These are phyloP conservation scores for Suhomyces terraborum DNA, from an alignment of 1,139 yeast species.

Conservation along the genomic window DNA sequence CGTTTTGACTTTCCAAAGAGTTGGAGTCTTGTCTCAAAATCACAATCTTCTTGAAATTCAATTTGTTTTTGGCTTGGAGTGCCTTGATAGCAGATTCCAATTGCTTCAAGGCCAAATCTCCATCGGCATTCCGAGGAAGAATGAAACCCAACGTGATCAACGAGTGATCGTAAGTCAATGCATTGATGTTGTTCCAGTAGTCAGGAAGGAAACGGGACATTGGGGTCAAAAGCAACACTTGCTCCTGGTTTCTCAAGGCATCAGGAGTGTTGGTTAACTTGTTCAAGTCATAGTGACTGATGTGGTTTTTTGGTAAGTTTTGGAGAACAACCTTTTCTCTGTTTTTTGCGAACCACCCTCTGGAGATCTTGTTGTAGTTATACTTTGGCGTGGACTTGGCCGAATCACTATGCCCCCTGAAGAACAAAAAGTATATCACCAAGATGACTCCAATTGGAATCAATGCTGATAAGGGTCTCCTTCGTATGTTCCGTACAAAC, in stretches of 20 bases:
- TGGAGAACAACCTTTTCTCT: slow-evolving; percentile 55
- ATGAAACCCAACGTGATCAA: slow-evolving; percentile 88
- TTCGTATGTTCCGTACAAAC: slow-evolving; percentile 57
- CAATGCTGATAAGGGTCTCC: slow-evolving; percentile 52
- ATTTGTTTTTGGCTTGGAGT: slow-evolving; percentile 51
- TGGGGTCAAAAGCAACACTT: slow-evolving; percentile 83
- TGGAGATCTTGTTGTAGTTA: slow-evolving; percentile 50
- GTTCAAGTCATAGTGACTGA: slow-evolving; percentile 83
- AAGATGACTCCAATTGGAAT: slow-evolving; percentile 49
- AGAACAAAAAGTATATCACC: slow-evolving; percentile 45
- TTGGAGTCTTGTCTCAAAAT: slow-evolving; percentile 89
- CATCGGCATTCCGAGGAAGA: slow-evolving; percentile 76
- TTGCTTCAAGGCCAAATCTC: slow-evolving; percentile 71
- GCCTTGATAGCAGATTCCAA: slow-evolving; percentile 72
- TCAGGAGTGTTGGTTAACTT: slow-evolving; percentile 66
- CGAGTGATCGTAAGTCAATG: slow-evolving; percentile 78
- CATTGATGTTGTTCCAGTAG: slow-evolving; percentile 83
- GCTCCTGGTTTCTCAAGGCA: slow-evolving; percentile 74
- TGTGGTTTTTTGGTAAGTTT: slow-evolving; percentile 73
- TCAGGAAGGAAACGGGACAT: slow-evolving; percentile 80
- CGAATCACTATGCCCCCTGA: slow-evolving; percentile 28
- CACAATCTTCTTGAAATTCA: slow-evolving; percentile 75
- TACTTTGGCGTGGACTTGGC: slow-evolving; percentile 39
- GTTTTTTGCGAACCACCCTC: slow-evolving; percentile 50
- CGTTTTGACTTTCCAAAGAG: slow-evolving; percentile 65